Percentiles rank a stretch among this genome's conserved stretches.
These are phyloP conservation scores for Galium porrigens DNA, from an alignment of 305 asterid genomes.

Conservation along the genomic window DNA sequence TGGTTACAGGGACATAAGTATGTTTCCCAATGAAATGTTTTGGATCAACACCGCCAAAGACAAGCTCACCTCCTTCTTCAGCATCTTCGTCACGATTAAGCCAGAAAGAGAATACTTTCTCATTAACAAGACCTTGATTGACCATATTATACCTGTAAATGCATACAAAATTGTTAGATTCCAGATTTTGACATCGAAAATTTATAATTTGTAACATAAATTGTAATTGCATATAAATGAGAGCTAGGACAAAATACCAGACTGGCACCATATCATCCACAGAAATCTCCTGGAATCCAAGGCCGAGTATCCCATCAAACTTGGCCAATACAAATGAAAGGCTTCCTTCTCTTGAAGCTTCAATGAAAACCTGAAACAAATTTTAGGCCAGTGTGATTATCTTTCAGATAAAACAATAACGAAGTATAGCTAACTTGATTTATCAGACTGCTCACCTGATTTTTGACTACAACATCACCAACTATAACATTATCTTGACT, in stretches of 20 bases:
- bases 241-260: slow-evolving; percentile 33
- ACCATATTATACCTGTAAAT: slow-evolving; percentile 72
- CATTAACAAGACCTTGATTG: slow-evolving; percentile 62
- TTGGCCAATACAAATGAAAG: slow-evolving; percentile 52
- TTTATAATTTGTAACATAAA: neutral
- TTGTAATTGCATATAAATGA: neutral
- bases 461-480: slow-evolving; percentile 64
- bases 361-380: slow-evolving; percentile 54
- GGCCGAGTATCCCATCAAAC: slow-evolving; percentile 87
- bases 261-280: slow-evolving; percentile 66
- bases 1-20: slow-evolving; percentile 51
- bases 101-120: slow-evolving; percentile 74
- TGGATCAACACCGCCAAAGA: slow-evolving; percentile 83
- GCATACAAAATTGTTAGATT: slow-evolving; percentile 13
- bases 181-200: neutral
- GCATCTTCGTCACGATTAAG: slow-evolving; percentile 56
- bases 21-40: slow-evolving; percentile 60
- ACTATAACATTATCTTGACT: slow-evolving; percentile 74
- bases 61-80: slow-evolving; percentile 72
- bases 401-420: neutral
- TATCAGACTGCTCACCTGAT: slow-evolving; percentile 41
- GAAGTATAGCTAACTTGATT: neutral
- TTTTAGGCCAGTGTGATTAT: neutral
- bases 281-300: slow-evolving; percentile 75
- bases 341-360: slow-evolving; percentile 61